These are phyloP conservation scores for Plasmodium yoelii DNA, from an alignment of 169 alveolate species.

Conservation along the genomic window DNA sequence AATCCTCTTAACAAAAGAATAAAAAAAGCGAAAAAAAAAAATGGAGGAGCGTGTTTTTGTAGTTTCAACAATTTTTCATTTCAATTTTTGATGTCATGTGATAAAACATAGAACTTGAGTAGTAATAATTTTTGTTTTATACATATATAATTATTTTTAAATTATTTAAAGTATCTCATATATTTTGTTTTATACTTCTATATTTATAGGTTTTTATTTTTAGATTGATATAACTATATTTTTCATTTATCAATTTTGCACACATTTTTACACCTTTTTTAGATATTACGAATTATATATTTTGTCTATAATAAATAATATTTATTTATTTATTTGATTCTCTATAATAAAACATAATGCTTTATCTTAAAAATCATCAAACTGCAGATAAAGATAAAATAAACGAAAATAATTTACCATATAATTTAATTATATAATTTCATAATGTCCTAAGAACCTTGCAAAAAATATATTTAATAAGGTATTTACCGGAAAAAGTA, in stretches of 20 bases:
- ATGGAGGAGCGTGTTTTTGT: slow-evolving; percentile 43
- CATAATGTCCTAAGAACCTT: slow-evolving; percentile 11
- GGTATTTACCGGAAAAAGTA: slow-evolving; percentile 15
- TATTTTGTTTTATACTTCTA: slow-evolving; percentile 35
- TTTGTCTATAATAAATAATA: slow-evolving; percentile 3
- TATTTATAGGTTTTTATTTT: slow-evolving; percentile 36
- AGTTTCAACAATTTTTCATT: slow-evolving; percentile 69
- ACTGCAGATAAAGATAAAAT: slow-evolving; percentile 19
- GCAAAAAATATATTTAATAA: slow-evolving; percentile 3
- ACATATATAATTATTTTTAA: slow-evolving; percentile 39
- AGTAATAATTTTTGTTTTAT: slow-evolving; percentile 6
- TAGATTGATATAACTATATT: slow-evolving; percentile 28
- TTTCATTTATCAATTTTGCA: slow-evolving; percentile 36
- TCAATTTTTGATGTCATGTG: slow-evolving; percentile 70
- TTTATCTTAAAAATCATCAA: slow-evolving; percentile 11
- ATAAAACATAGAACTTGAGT: slow-evolving; percentile 53
- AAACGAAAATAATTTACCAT: slow-evolving; percentile 6
- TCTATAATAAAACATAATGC: slow-evolving; percentile 22
- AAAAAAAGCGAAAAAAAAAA: slow-evolving; percentile 55
- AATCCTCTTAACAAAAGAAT: slow-evolving; percentile 36
- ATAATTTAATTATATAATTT: background rate
- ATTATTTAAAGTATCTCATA: slow-evolving; percentile 11
- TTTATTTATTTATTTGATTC: slow-evolving; percentile 40
- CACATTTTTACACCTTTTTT: slow-evolving; percentile 48
- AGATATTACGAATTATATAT: slow-evolving; percentile 16